A percentile compares a stretch with the other conserved stretches of the same genome.
phyloP scores from a whole-genome alignment of 495 filamentous ascomycete species.

The Podospora bellae-mahoneyi region DNA sequence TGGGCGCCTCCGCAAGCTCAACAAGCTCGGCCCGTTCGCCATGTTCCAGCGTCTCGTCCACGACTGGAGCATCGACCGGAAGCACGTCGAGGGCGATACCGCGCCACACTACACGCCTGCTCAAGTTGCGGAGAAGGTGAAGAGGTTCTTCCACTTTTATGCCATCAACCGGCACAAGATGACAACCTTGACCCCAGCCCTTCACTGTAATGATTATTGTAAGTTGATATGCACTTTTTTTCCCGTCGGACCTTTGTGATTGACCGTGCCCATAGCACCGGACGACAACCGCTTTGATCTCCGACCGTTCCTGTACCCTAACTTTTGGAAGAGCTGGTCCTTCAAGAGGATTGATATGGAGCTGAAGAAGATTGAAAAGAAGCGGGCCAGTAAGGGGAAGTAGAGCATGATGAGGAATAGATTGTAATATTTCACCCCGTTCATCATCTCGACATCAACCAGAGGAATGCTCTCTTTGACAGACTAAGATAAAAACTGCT shows the following conservation, averaged over 20 bases:
- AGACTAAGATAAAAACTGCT: background rate
- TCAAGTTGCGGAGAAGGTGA: conserved; percentile 58
- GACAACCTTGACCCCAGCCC: conserved; percentile 59
- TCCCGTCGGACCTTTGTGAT: background rate
- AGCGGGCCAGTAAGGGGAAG: conserved; percentile 16
- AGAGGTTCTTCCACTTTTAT: conserved; percentile 66
- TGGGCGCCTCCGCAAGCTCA: conserved; percentile 59
- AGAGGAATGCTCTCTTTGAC: no score
- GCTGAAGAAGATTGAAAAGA: conserved; percentile 37
- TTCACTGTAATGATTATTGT: conserved; percentile 39
- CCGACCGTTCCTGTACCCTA: conserved; percentile 59
- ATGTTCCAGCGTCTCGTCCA: conserved; percentile 69
- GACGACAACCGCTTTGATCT: conserved; percentile 57
- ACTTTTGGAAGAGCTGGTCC: conserved; percentile 45
- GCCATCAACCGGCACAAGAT: conserved; percentile 61
- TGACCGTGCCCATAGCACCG: conserved; percentile 21
- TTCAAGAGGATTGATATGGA: conserved; percentile 53
- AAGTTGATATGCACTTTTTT: conserved; percentile 4
- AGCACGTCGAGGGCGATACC: conserved; percentile 29
- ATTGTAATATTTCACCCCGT: background rate
- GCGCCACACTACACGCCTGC: conserved; percentile 32
- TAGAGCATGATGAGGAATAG: conserved; percentile 1
- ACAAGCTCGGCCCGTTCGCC: conserved; percentile 69
- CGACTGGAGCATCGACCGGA: conserved; percentile 58
- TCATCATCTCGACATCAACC: background rate